These are phyloP conservation scores for Mortierella polycephala DNA, from an alignment of 371 early-diverging fungal species.

Conservation along the genomic window DNA sequence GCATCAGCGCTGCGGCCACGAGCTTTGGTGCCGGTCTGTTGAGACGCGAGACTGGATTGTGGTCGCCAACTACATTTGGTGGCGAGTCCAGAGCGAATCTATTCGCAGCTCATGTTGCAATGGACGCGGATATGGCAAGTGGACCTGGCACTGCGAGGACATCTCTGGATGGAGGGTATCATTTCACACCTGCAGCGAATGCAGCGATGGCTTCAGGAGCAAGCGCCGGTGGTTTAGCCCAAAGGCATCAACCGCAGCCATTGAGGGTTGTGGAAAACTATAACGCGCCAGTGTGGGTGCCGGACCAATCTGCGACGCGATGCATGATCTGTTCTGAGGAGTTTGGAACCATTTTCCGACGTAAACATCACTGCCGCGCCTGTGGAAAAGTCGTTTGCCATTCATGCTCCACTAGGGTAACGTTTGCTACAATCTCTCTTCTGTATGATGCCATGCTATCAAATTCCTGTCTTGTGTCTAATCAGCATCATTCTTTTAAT, in stretches of 20 bases:
- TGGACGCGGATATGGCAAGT: constrained; percentile 8
- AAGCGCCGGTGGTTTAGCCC: neutral
- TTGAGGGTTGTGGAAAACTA: constrained; percentile 63
- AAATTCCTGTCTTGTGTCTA: neutral
- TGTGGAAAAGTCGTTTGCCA: constrained; percentile 81
- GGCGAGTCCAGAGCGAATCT: constrained; percentile 11
- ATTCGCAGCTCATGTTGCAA: neutral
- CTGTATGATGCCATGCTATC: neutral
- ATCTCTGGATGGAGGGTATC: constrained; percentile 1
- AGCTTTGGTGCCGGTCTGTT: constrained; percentile 26
- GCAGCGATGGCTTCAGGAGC: neutral
- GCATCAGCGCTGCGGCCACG: constrained; percentile 29
- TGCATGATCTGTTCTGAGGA: constrained; percentile 69
- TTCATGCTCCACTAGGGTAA: constrained; percentile 67
- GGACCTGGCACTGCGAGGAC: neutral
- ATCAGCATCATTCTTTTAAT: neutral
- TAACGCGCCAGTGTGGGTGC: constrained; percentile 78
- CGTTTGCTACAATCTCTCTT: neutral
- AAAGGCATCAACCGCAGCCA: constrained; percentile 21
- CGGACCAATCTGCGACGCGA: constrained; percentile 61
- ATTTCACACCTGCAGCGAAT: neutral
- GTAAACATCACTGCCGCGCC: constrained; percentile 78
- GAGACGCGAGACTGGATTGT: constrained; percentile 29
- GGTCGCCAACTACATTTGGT: constrained; percentile 31
- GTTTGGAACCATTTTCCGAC: constrained; percentile 62